Base-by-base conservation (phyloP, 2,329 filamentous ascomycete genomes). In the Diaporthe capsici region DNA sequence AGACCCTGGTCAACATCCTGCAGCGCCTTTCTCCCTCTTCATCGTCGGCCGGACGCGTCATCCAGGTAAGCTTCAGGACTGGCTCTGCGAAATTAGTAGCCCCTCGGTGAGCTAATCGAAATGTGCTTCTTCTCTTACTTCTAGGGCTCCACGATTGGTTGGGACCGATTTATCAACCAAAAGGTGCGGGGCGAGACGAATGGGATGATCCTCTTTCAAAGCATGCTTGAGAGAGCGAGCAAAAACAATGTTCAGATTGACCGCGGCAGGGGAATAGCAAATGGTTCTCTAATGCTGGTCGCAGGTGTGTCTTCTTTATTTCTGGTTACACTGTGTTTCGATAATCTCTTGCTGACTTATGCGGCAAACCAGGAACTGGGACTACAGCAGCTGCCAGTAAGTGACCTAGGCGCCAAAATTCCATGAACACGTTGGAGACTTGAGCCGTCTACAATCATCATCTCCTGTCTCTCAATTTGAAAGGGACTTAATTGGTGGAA, bases 381-480 rank as follows among this genome's bases (percentile, higher is more conserved):
- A 65, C 61, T 25, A 65, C 61, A 15, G 61, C 61, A 13, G 61
- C 61, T 65, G 61, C 61, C 17, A 47, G 61, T 65, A n/a, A 65
- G 61, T 65, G 17, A 20, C 57, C 57, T n/a, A 7, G 0, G 37
- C 2, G 37, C 2, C 20, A 4, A 22, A 12, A 22, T 34, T 8
- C 31, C 9, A 12, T 31, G 15, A 8, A 34, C 9, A 5, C 6
- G 17, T 37, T 31, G 9, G 31, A 58, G 31, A 22, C 31, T 34
- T n/a, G 3, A 9, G 25, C 4, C 9, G 17, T 22, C 55, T 58
- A 17, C 28, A 58, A 58, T 17, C 8, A 37, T 58, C 31, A 4
- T 58, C 15, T 10, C 12, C 17, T 58, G 8, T 57, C 12, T 15
- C 17, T 34, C 13, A 4, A 2, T 4, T 31, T 13, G 13, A 39